Base-by-base conservation (phyloP, 2,329 filamentous ascomycete genomes). In the Podosphaera aphanis region DNA sequence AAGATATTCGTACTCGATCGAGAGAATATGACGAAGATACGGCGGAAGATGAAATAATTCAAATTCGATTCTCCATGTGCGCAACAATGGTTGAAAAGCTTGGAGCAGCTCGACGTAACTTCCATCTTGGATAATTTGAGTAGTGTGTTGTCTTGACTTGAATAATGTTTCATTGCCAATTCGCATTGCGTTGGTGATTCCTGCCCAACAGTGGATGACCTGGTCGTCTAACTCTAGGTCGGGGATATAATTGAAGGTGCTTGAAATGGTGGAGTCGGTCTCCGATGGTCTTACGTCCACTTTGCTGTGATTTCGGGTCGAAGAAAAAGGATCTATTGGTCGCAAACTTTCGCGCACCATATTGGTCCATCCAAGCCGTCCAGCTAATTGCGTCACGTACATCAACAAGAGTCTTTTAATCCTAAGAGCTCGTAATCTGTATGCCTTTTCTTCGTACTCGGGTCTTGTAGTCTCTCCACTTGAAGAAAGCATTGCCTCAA, bases 1-100 rank as follows among this genome's bases (percentile, higher is more conserved):
- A 21, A 88, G 84, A 59, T 94, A 94, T 57, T 95, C 84, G 57
- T 90, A 94, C 64, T 98, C 90, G 52, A 95, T 94, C 6, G 76
- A 79, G 25, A 98, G 67, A 48, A 95, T 86, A 58, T 85, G 76
- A 25, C 71, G 65, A 52, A 76, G 77, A 50, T 71, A 79, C 19
- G 66, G 71, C 2, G 77, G 76, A 45, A 80, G 67, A 47, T 73
- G 71, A 55, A 83, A 79, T n/a, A 74, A 70, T 54, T 93, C 80
- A 57, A 94, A 86, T 49, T 86, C 80, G 37, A 69, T 71, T 62
- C 75, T 79, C 83, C 88, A 95, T 38, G 81, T 73, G 15, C 67
- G 68, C 29, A 95, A 66, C 50, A 85, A 72, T 0, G 83, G 82
- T 23, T 83, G 76, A 55, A 93, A 90, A 45, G 83, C 74, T 49